phyloP scores from a whole-genome alignment of 345 rosid species.

The Eucalyptus virginea region DNA sequence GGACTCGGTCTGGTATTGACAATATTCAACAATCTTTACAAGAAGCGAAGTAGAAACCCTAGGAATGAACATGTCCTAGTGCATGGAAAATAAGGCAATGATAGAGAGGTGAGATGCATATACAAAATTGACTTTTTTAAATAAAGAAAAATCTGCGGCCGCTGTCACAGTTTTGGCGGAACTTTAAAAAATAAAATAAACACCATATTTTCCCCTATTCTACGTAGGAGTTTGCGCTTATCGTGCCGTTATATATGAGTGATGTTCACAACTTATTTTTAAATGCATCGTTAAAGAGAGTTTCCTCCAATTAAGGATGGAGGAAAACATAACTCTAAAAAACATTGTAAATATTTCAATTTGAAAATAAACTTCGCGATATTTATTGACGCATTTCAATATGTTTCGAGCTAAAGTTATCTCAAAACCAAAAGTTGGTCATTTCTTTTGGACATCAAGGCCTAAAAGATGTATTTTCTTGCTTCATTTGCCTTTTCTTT shows the following conservation, averaged over 20 bases:
- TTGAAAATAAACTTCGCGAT: not conserved
- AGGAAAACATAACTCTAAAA: not conserved
- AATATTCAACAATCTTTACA: not conserved
- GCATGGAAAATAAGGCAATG: not conserved
- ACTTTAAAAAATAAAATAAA: not conserved
- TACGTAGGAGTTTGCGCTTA: not conserved
- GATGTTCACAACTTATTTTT: not conserved
- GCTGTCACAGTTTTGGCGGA: not conserved
- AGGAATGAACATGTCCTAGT: not conserved
- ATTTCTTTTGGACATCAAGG: not conserved
- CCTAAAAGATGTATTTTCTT: not conserved
- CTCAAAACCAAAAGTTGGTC: not conserved
- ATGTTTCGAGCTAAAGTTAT: not conserved
- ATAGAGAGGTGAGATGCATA: not conserved
- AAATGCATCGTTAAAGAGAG: not conserved
- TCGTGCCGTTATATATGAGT: not conserved
- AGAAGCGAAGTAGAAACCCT: not conserved
- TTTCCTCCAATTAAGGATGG: not conserved
- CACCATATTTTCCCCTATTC: not conserved
- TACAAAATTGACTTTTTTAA: not conserved
- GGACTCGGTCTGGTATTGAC: not conserved
- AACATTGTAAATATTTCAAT: not conserved
- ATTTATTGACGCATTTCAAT: not conserved
- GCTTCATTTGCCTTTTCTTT: not conserved
- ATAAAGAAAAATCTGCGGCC: not conserved